Conservation (phyloP, 106 monocot genomes). For the Apostasia shenzhenica region DNA sequence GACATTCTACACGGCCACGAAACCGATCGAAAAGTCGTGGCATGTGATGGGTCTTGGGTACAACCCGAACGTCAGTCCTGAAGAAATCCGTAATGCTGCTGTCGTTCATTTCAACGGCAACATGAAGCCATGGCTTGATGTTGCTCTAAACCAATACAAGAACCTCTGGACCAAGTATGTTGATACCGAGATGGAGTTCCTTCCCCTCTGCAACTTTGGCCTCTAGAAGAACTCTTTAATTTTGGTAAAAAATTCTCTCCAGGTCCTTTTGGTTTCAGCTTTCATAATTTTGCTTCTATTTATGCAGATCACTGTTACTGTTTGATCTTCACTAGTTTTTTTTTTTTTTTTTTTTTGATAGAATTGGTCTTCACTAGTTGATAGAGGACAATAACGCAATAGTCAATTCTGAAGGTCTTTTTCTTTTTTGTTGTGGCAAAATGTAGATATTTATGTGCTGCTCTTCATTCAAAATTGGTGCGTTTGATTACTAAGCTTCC, state of each 20-base stretch:
- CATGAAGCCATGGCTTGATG: slow-evolving; percentile 98
- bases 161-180: slow-evolving; percentile 90
- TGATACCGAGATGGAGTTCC: slow-evolving; percentile 89
- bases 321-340: too few species aligned
- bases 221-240: slow-evolving; percentile 17
- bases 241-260: not conserved
- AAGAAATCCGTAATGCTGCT: slow-evolving; percentile 66
- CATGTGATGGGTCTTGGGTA: slow-evolving; percentile 93
- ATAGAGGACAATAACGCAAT: too few species aligned
- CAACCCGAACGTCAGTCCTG: slow-evolving; percentile 73
- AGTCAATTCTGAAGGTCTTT: too few species aligned
- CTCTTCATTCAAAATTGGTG: too few species aligned
- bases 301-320: too few species aligned
- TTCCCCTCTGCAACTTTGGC: slow-evolving; percentile 92
- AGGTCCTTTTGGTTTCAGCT: too few species aligned
- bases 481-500: too few species aligned
- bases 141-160: slow-evolving; percentile 93
- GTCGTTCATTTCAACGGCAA: slow-evolving; percentile 87
- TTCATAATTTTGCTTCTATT: too few species aligned
- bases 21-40: slow-evolving; percentile 86
- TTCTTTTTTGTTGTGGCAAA: too few species aligned
- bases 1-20: slow-evolving; percentile 76
- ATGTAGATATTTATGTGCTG: too few species aligned
- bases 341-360: too few species aligned
- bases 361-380: too few species aligned